phyloP scores from a whole-genome alignment of 805 yeast genomes.

The Ogataea nitratoaversa region DNA sequence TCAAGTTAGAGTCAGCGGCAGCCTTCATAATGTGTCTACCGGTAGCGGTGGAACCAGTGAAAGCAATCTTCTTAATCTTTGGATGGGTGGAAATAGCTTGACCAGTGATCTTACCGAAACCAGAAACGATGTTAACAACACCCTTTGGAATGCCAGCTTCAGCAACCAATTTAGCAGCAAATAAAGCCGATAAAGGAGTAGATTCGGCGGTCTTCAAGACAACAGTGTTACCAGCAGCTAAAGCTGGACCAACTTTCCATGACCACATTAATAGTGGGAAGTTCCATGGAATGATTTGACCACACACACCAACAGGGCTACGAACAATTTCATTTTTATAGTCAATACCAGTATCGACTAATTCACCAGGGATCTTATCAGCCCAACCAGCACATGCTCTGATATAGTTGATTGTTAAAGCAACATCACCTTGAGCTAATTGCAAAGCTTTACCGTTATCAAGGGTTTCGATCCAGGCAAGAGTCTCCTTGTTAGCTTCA shows the following conservation, averaged over 20 bases:
- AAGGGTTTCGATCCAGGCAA: constrained; percentile 65
- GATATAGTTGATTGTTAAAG: constrained; percentile 57
- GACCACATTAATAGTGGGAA: constrained; percentile 77
- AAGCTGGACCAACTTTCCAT: constrained; percentile 78
- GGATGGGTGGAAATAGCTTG: constrained; percentile 66
- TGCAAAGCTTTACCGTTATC: constrained; percentile 76
- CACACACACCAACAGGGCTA: constrained; percentile 80
- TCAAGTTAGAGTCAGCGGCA: constrained; percentile 68
- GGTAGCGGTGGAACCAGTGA: constrained; percentile 76
- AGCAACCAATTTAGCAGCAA: constrained; percentile 54
- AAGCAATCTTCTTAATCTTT: constrained; percentile 68
- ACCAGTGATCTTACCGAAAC: constrained; percentile 73
- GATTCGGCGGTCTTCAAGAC: constrained; percentile 75
- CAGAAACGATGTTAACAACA: constrained; percentile 69
- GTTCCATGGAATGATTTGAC: constrained; percentile 83
- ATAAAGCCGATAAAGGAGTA: constrained; percentile 71
- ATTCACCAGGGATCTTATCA: constrained; percentile 63
- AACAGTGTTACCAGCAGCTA: constrained; percentile 72
- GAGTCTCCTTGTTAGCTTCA: constrained; percentile 57
- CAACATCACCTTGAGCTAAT: constrained; percentile 65
- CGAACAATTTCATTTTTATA: constrained; percentile 64
- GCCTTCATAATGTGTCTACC: constrained; percentile 69
- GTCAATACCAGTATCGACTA: constrained; percentile 57
- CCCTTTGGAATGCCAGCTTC: constrained; percentile 75
- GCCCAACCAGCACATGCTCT: constrained; percentile 73